These are phyloP conservation scores for Tricholoma terreum DNA, from an alignment of 768 basidiomycete species.

Conservation along the genomic window DNA sequence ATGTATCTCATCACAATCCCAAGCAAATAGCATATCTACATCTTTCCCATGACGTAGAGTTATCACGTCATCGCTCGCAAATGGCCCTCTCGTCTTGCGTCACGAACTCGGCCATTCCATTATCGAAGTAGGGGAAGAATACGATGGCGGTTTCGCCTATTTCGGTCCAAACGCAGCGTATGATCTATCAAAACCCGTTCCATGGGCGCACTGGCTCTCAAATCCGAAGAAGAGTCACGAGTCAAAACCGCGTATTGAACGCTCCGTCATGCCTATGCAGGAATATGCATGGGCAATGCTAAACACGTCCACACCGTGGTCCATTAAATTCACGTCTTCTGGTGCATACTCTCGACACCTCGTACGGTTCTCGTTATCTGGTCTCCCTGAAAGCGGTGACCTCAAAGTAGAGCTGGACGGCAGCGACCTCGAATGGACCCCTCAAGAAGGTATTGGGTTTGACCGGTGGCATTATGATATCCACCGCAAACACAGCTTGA, in stretches of 20 bases:
- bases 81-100: constrained; percentile 71
- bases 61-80: constrained; percentile 69
- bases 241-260: constrained; percentile 46
- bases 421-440: constrained; percentile 54
- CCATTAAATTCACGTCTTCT: constrained; percentile 58
- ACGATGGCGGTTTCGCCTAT: constrained; percentile 75
- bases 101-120: constrained; percentile 83
- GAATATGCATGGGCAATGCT: constrained; percentile 74
- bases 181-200: constrained; percentile 39
- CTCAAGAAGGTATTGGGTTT: constrained; percentile 51
- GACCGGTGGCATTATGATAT: constrained; percentile 81
- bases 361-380: constrained; percentile 71
- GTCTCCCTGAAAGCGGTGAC: constrained; percentile 52
- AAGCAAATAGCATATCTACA: not conserved
- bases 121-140: constrained; percentile 78
- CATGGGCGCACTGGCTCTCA: constrained; percentile 75
- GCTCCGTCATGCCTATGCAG: constrained; percentile 73
- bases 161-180: constrained; percentile 64
- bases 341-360: constrained; percentile 60
- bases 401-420: constrained; percentile 62
- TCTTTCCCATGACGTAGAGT: constrained; percentile 40
- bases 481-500: constrained; percentile 36
- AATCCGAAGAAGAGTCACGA: constrained; percentile 17
- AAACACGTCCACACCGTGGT: constrained; percentile 57
- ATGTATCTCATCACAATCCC: constrained; percentile 23